Evolutionary conservation across 108 stramenopile genomes (phyloP).

Genomic region (Ochromonas danica): DNA sequence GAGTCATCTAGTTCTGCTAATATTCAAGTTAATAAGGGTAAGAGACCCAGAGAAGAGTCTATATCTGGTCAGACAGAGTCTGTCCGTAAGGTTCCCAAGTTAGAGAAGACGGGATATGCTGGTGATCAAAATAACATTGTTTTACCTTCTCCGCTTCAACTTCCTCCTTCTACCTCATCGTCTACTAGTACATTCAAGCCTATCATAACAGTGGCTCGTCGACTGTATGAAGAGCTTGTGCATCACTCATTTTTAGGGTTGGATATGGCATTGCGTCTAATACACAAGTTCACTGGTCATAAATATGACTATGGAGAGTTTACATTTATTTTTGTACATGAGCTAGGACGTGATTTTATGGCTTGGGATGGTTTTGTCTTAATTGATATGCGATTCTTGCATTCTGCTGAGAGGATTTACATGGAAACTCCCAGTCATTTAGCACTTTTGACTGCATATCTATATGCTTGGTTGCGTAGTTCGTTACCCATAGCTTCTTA

Average conservation of each 20-base stretch:
- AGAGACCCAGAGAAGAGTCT: neutral
- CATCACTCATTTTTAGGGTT: constrained; percentile 23
- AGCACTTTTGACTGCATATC: neutral
- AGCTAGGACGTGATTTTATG: constrained; percentile 17
- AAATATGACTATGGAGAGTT: neutral
- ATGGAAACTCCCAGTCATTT: constrained; percentile 10
- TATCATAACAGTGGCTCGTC: neutral
- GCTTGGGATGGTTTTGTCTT: neutral
- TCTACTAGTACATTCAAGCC: neutral
- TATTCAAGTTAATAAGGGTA: no score
- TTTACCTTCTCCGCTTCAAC: neutral
- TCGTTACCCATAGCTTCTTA: constrained; percentile 19
- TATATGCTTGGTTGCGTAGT: constrained; percentile 11
- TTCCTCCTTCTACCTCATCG: no score
- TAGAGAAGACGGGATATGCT: neutral
- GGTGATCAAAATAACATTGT: neutral
- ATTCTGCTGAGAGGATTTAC: neutral
- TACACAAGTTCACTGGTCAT: constrained; percentile 20
- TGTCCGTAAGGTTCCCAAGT: neutral
- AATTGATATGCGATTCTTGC: neutral
- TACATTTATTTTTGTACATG: constrained; percentile 4
- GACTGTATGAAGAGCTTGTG: neutral
- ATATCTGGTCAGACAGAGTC: neutral
- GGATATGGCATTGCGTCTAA: neutral
- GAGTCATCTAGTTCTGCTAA: no score